Evolutionary conservation across 768 basidiomycete genomes (phyloP), one percentile per base, ranked within the genome.

Genomic region (Lyophyllum semitale): DNA sequence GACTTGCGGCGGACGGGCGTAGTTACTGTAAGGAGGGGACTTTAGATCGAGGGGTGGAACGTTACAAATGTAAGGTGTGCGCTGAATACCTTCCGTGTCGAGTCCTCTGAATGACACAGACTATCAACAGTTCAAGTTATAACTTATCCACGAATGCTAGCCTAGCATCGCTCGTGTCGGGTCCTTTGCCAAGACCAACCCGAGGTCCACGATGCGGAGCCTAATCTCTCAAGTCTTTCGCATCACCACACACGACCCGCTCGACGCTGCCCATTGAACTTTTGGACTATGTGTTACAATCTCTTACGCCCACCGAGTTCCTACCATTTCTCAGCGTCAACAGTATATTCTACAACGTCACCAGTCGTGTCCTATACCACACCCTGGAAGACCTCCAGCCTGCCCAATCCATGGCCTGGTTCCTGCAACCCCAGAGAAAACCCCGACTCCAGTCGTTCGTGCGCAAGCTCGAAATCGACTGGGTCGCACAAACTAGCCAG

Each of bases 401-500:
- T 0, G 55, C 30, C 7, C 64, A 63, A 4, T 63, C 71, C 23
- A 46, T 82, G 0, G 57, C 41, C 2, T 79, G 81, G 50, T 59
- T 84, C 51, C 69, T 65, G 20, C 70, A 70, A 0, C 74, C 84
- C 32, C 62, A 72, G n/a, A 58, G 58, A 0, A 78, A 73, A 47
- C 60, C 74, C 0, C 23, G 64, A n/a, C 64, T 80, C 15, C 67
- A 75, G 1, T 59, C 60, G 2, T 65, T 79, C 43, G 81, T 85
- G 30, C 77, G 77, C 27, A 63, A 62, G 1, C 71, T 86, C 45
- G 73, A 75, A n/a, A 59, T 88, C 35, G 74, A 80, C 58, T 75
- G 78, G 68, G 53, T 60, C 45, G 18, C 44, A 11, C 22, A 46
- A 20, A 48, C 57, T 7, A 66, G 55, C 37, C 75, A 79, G 79